These are phyloP conservation scores for Paramyrothecium sp. DNA, from an alignment of 2,329 filamentous ascomycete species.

Conservation along the genomic window DNA sequence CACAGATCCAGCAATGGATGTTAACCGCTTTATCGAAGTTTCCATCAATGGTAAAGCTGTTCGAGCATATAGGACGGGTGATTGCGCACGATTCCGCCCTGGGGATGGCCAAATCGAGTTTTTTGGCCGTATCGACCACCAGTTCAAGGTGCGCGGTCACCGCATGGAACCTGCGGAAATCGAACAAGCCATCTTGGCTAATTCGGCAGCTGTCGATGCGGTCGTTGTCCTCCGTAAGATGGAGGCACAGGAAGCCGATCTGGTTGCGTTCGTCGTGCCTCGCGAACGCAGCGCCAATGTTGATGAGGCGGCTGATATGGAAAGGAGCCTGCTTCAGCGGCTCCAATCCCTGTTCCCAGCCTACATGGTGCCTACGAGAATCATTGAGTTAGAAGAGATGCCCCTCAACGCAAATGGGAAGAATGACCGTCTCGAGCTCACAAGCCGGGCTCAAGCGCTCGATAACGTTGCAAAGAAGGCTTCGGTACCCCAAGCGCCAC, in stretches of 20 bases:
- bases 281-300: neutral
- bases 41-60: conserved; percentile 2
- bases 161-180: conserved; percentile 26
- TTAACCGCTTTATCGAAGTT: conserved; percentile 13
- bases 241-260: neutral
- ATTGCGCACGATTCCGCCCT: conserved; percentile 17
- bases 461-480: conserved; percentile 4
- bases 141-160: conserved; percentile 28
- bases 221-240: neutral
- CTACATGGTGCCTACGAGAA: conserved; percentile 1
- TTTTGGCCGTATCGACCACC: conserved; percentile 22
- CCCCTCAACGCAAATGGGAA: neutral
- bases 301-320: neutral
- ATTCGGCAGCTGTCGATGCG: neutral
- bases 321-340: neutral
- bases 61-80: conserved; percentile 23
- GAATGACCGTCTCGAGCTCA: neutral
- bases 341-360: conserved; percentile 1
- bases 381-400: neutral
- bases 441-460: neutral
- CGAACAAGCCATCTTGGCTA: conserved; percentile 11
- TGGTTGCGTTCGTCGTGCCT: neutral
- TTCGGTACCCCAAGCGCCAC: conserved; percentile 13
- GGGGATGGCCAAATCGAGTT: conserved; percentile 22
- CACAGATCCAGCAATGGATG: conserved; percentile 8